Percentiles rank a stretch among this genome's conserved stretches.
phyloP scores from a whole-genome alignment of 805 yeast species.

The Ogataea pignaliae region DNA sequence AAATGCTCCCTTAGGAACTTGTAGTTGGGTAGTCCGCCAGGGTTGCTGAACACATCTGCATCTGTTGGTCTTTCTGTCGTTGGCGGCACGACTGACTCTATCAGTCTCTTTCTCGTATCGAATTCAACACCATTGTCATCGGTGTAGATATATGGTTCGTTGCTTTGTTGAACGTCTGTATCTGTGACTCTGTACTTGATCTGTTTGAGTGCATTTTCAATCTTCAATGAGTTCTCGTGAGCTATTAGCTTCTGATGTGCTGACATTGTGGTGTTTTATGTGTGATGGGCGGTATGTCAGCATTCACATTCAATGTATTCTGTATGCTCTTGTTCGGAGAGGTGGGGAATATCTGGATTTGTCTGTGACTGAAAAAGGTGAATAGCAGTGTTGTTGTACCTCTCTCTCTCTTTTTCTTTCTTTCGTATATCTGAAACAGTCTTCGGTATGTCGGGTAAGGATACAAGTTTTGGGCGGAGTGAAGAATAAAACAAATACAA shows the following conservation, averaged over 20 bases:
- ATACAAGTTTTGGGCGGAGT: no score
- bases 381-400: no score
- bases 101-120: constrained; percentile 55
- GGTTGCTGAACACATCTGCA: constrained; percentile 54
- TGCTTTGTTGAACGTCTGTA: background rate
- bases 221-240: constrained; percentile 47
- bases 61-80: constrained; percentile 62
- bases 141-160: constrained; percentile 36
- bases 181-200: constrained; percentile 40
- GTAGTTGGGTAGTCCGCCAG: constrained; percentile 66
- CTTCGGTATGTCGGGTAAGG: no score
- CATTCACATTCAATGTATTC: no score
- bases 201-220: constrained; percentile 62
- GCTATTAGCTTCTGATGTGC: constrained; percentile 15
- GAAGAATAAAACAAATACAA: no score
- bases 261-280: constrained; percentile 3
- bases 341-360: no score
- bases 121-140: constrained; percentile 56
- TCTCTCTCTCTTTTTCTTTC: no score
- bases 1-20: constrained; percentile 72
- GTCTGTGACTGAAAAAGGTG: no score
- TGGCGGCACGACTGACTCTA: constrained; percentile 59
- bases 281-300: background rate
- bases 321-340: no score
- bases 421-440: no score